Conservation (phyloP, 768 basidiomycete species). For the Suillus decipiens region DNA sequence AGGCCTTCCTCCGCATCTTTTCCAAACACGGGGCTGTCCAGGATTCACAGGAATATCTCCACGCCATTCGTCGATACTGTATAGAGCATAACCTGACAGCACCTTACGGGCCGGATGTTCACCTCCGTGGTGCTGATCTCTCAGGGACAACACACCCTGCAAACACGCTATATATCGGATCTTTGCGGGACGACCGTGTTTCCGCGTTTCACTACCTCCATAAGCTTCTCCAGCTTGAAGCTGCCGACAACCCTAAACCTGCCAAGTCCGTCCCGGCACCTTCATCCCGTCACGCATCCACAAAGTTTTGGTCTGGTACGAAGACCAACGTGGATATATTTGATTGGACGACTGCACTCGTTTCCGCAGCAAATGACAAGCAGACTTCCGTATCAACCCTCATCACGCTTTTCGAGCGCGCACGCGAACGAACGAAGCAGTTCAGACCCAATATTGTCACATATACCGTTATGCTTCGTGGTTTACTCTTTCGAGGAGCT, state of each 20-base stretch:
- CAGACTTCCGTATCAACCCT: slow-evolving; percentile 34
- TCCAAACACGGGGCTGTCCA: slow-evolving; percentile 45
- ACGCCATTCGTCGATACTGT: slow-evolving; percentile 37
- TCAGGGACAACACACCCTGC: slow-evolving; percentile 36
- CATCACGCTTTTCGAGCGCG: slow-evolving; percentile 39
- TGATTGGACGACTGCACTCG: slow-evolving; percentile 49
- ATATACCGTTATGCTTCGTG: slow-evolving; percentile 57
- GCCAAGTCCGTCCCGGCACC: slow-evolving; percentile 7
- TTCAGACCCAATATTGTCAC: slow-evolving; percentile 47
- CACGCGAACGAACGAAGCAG: slow-evolving; percentile 24
- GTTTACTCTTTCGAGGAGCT: slow-evolving; percentile 46
- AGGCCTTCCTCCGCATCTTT: slow-evolving; percentile 50
- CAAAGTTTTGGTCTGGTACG: slow-evolving; percentile 14
- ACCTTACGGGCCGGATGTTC: slow-evolving; percentile 20
- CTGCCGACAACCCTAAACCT: slow-evolving; percentile 10
- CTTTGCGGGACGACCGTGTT: slow-evolving; percentile 40
- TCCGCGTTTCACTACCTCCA: slow-evolving; percentile 52
- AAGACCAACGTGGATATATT: slow-evolving; percentile 42
- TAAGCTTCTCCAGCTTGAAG: slow-evolving; percentile 35
- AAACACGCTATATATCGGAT: slow-evolving; percentile 45
- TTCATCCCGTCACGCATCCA: not conserved
- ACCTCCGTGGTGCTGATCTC: not conserved
- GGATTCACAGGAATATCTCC: slow-evolving; percentile 41
- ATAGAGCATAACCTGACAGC: slow-evolving; percentile 19
- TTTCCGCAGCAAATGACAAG: slow-evolving; percentile 45